Percentiles rank a stretch among this genome's conserved stretches.
These are phyloP conservation scores for Microbotryum lychnidis-dioicae DNA, from an alignment of 1,284 basidiomycete species.

Conservation along the genomic window DNA sequence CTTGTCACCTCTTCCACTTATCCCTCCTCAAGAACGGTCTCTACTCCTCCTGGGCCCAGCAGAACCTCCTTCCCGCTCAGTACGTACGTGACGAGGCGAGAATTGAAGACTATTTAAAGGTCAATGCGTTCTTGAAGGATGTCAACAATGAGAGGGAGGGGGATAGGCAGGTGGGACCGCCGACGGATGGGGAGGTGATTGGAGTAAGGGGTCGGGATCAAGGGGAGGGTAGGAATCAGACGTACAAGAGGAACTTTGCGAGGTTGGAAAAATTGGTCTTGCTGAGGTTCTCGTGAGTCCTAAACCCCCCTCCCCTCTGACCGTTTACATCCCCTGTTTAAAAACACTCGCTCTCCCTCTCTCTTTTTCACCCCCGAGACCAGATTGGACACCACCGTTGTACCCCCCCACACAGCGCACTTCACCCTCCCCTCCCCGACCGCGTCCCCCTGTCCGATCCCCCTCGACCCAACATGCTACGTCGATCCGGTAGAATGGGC, in stretches of 20 bases:
- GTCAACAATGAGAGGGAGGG: slow-evolving; percentile 60
- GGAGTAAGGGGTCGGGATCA: not conserved
- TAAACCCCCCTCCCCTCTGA: no score
- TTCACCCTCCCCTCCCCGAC: slow-evolving; percentile 33
- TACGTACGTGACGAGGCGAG: slow-evolving; percentile 84
- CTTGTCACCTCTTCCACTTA: slow-evolving; percentile 24
- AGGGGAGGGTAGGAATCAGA: slow-evolving; percentile 48
- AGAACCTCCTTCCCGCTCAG: slow-evolving; percentile 75
- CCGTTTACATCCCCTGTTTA: slow-evolving; percentile 47
- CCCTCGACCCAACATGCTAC: slow-evolving; percentile 33
- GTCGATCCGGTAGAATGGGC: slow-evolving; percentile 57
- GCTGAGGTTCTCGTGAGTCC: slow-evolving; percentile 41
- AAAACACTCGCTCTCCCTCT: slow-evolving; percentile 50
- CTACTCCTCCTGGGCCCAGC: slow-evolving; percentile 74
- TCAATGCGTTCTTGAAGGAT: slow-evolving; percentile 61
- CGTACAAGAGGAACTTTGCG: slow-evolving; percentile 51
- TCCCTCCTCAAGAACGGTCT: slow-evolving; percentile 51
- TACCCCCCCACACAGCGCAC: slow-evolving; percentile 46
- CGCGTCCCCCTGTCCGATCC: slow-evolving; percentile 9
- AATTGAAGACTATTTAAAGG: slow-evolving; percentile 58
- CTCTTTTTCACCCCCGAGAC: not conserved
- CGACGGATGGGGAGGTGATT: not conserved
- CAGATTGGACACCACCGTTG: slow-evolving; percentile 61
- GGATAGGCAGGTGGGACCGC: slow-evolving; percentile 13
- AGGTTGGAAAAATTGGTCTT: slow-evolving; percentile 41